A percentile compares a stretch with the other conserved stretches of the same genome.
These are phyloP conservation scores for Trichoderma koningii DNA, from an alignment of 2,329 filamentous ascomycete species.

Conservation along the genomic window DNA sequence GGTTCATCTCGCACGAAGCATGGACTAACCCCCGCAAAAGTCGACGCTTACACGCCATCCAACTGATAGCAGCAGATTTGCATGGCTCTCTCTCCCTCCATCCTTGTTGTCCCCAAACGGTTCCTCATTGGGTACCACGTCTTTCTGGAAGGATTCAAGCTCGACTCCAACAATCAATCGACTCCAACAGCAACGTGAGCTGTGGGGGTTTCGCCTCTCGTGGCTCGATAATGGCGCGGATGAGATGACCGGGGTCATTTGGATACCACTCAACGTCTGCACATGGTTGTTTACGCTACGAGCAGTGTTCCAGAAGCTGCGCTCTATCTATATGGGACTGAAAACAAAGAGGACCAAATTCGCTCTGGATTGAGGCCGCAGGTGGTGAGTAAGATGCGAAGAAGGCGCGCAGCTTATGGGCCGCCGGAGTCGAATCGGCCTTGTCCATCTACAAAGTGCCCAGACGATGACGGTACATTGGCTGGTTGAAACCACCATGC, in stretches of 20 bases:
- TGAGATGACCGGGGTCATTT: background rate
- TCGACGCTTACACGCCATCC: background rate
- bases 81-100: background rate
- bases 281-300: too few species aligned
- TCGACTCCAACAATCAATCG: background rate
- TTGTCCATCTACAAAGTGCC: too few species aligned
- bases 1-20: background rate
- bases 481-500: too few species aligned
- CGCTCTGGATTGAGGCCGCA: too few species aligned
- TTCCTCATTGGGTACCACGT: slow-evolving; percentile 1
- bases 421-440: too few species aligned
- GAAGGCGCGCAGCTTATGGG: too few species aligned
- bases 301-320: too few species aligned
- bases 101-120: background rate
- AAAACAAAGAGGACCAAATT: too few species aligned
- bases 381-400: too few species aligned
- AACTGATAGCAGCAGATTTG: background rate
- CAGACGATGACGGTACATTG: too few species aligned
- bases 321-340: too few species aligned
- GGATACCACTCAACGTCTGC: background rate
- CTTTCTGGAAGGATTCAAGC: slow-evolving; percentile 14
- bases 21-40: background rate
- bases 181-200: background rate
- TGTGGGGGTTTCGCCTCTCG: background rate
- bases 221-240: slow-evolving; percentile 15